Percentiles rank a stretch among this genome's conserved stretches.
These are phyloP conservation scores for Nasturtium officinale DNA, from an alignment of 345 rosid species.

Conservation along the genomic window DNA sequence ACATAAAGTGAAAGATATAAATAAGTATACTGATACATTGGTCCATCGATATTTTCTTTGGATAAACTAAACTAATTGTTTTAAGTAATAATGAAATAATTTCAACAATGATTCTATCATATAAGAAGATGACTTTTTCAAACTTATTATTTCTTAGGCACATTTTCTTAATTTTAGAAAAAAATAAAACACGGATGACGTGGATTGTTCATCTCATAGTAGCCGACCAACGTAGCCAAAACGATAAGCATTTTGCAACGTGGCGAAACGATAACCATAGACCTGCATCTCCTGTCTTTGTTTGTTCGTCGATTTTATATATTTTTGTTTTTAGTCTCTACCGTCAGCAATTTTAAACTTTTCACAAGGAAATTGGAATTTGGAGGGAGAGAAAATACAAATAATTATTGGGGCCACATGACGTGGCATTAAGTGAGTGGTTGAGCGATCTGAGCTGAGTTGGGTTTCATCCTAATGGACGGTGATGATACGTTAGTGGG, in stretches of 20 bases:
- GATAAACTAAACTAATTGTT: neutral
- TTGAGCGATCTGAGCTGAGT: constrained; percentile 2
- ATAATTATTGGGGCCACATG: neutral
- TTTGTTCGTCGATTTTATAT: neutral
- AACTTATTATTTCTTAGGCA: neutral
- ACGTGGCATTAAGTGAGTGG: constrained; percentile 41
- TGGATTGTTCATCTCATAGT: constrained; percentile 26
- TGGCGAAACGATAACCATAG: constrained; percentile 4
- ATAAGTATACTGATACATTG: neutral
- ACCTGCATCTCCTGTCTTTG: constrained; percentile 2
- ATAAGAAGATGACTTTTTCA: neutral
- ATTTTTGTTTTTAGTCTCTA: neutral
- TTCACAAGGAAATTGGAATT: constrained; percentile 24
- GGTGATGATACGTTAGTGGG: constrained; percentile 35
- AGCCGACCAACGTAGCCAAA: constrained; percentile 38
- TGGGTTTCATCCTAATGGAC: constrained; percentile 25
- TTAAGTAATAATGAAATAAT: neutral
- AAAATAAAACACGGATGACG: neutral
- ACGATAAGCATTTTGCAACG: constrained; percentile 34
- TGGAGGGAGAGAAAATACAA: neutral
- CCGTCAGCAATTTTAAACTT: constrained; percentile 4
- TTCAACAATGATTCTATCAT: neutral
- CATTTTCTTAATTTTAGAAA: neutral
- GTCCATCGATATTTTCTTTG: neutral
- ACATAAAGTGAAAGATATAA: neutral